These are phyloP conservation scores for Aegilops bicornis DNA, from an alignment of 176 grass and related monocot genomes.

Conservation along the genomic window DNA sequence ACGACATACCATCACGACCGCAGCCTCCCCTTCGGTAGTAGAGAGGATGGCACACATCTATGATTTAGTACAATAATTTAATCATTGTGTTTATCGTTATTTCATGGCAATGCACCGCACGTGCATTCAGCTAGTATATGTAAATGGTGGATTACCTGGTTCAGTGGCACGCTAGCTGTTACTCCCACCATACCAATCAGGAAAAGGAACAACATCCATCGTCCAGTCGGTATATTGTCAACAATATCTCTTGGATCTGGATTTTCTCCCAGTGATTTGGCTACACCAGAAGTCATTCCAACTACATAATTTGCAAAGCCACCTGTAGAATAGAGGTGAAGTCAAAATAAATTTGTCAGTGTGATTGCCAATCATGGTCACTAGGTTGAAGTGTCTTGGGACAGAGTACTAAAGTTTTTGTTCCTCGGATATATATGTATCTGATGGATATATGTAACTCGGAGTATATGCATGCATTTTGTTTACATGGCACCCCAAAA, in stretches of 20 bases:
- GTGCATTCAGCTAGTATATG: too few species aligned
- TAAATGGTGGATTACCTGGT: conserved; percentile 31
- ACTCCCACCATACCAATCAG: conserved; percentile 35
- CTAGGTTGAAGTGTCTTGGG: not conserved
- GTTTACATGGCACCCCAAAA: not conserved
- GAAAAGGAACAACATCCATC: conserved; percentile 48
- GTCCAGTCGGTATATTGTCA: conserved; percentile 9
- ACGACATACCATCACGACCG: too few species aligned
- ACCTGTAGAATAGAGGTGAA: conserved; percentile 22
- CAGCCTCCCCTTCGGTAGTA: too few species aligned
- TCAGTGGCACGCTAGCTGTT: conserved; percentile 27
- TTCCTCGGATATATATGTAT: too few species aligned
- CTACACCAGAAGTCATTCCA: conserved; percentile 45
- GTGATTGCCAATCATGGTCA: not conserved
- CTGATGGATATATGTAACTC: too few species aligned
- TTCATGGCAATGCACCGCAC: too few species aligned
- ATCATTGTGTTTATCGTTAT: too few species aligned
- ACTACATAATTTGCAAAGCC: conserved; percentile 51
- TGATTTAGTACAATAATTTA: too few species aligned
- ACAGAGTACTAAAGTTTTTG: not conserved
- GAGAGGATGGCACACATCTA: too few species aligned
- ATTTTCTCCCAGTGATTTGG: conserved; percentile 30
- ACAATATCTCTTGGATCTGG: conserved; percentile 40
- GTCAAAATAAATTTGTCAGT: not conserved
- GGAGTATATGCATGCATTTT: not conserved